Evolutionary conservation across 2,329 filamentous ascomycete species (phyloP), one percentile per base, ranked within the genome.

Genomic region (Venturia oleaginea): DNA sequence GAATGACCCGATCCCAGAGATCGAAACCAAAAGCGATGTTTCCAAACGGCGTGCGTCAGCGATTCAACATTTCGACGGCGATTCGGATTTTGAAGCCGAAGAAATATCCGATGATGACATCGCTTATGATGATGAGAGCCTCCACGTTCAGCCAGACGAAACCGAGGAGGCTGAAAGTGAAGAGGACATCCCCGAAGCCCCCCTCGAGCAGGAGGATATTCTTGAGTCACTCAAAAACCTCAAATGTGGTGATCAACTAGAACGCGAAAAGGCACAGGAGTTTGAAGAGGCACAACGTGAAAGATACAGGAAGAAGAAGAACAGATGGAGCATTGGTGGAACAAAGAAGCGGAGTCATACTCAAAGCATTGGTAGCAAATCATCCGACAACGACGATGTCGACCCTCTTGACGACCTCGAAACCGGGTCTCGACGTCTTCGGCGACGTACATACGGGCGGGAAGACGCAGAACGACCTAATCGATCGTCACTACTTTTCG

Each of bases 291-390:
- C 67, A 54, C 67, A 71, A 61, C 68, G 71, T 65, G 67, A 70
- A 27, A 71, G 68, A 46, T 73, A 74, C 59, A 65, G 67, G 64
- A 70, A 69, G 46, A 76, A 76, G 66, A 77, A 76, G 67, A 76
- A 77, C 66, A 71, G 74, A 48, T 77, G 76, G 73, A 78, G 76
- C 59, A 59, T 60, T 15, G 70, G 72, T 27, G 74, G 76, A 10
- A 70, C 74, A 54, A 78, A 76, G 71, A 81, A 81, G 68, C 75
- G 79, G 55, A 77, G 71, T 57, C 75, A 80, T 69, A 78, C 76
- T 66, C 74, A 79, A 69, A 80, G 75, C 64, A 71, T 79, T 34
- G 76, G 76, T 68, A 77, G 76, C 62, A 76, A 79, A 61, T 74
- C 63, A n/a, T 61, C 74, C 63, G 77, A 76, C 67, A 73, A 74